phyloP scores from a whole-genome alignment of 352 stramenopile species.

The Pythium grandisporangium region DNA sequence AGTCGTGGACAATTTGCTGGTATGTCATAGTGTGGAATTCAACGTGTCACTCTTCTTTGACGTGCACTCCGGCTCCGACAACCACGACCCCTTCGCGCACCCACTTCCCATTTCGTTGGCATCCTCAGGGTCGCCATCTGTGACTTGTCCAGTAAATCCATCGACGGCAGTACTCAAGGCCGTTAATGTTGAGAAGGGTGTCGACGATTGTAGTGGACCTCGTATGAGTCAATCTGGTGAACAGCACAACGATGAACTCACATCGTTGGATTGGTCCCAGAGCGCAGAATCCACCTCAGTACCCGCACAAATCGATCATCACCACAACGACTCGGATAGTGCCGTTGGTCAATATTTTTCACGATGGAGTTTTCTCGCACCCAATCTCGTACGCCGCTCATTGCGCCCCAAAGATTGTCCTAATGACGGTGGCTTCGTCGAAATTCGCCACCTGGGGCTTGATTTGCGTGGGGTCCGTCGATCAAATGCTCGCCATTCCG shows the following conservation, averaged over 20 bases:
- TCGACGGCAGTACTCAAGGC: too few species aligned
- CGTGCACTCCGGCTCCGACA: constrained; percentile 42
- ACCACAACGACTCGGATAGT: constrained; percentile 12
- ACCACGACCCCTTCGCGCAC: constrained; percentile 60
- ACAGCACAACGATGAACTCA: too few species aligned
- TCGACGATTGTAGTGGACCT: too few species aligned
- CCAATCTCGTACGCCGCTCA: constrained; percentile 48
- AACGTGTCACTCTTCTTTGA: constrained; percentile 79
- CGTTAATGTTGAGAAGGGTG: too few species aligned
- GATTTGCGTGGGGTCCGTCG: constrained; percentile 49
- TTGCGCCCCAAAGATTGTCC: too few species aligned
- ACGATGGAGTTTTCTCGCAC: constrained; percentile 52
- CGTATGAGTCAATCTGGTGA: too few species aligned
- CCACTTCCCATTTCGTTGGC: constrained; percentile 50
- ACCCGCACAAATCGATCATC: constrained; percentile 20
- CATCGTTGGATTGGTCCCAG: too few species aligned
- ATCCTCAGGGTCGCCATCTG: constrained; percentile 19
- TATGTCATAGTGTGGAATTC: constrained; percentile 76
- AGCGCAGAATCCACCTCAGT: too few species aligned
- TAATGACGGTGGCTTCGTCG: constrained; percentile 22
- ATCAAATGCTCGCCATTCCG: constrained; percentile 41
- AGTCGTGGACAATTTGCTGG: constrained; percentile 76
- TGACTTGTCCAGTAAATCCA: too few species aligned
- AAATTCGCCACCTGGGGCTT: constrained; percentile 62
- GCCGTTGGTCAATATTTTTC: constrained; percentile 20